Evolutionary conservation across 2,329 filamentous ascomycete species (phyloP).

Genomic region (Falciphora oryzae): DNA sequence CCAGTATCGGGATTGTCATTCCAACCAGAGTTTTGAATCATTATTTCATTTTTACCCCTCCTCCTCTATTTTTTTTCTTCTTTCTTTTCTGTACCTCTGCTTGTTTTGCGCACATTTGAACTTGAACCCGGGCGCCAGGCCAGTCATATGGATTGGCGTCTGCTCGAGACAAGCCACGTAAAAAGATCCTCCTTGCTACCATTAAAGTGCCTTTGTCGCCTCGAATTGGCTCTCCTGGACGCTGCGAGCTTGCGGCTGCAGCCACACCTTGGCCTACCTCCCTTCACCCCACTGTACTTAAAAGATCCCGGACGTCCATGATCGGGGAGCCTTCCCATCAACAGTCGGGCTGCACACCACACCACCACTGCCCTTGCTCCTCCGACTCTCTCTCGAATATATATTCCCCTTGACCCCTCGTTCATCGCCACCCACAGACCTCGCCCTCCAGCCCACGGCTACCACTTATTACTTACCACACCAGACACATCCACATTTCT

Average conservation of each 20-base stretch:
- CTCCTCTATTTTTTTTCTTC: too few species aligned
- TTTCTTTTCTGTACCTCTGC: too few species aligned
- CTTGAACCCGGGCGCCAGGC: too few species aligned
- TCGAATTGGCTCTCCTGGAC: background rate
- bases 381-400: background rate
- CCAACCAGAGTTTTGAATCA: background rate
- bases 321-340: background rate
- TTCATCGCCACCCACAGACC: background rate
- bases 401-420: background rate
- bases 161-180: background rate
- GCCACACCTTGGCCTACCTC: background rate
- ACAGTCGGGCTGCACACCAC: background rate
- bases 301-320: background rate
- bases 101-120: background rate
- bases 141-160: background rate
- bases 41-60: background rate
- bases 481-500: background rate
- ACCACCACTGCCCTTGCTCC: background rate
- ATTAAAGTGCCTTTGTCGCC: background rate
- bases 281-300: background rate
- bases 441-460: background rate
- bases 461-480: background rate
- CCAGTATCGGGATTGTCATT: background rate
- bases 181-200: background rate
- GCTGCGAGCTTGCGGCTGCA: background rate